Conservation (phyloP, 768 basidiomycete genomes). For the Leucocoprinus sp. region DNA sequence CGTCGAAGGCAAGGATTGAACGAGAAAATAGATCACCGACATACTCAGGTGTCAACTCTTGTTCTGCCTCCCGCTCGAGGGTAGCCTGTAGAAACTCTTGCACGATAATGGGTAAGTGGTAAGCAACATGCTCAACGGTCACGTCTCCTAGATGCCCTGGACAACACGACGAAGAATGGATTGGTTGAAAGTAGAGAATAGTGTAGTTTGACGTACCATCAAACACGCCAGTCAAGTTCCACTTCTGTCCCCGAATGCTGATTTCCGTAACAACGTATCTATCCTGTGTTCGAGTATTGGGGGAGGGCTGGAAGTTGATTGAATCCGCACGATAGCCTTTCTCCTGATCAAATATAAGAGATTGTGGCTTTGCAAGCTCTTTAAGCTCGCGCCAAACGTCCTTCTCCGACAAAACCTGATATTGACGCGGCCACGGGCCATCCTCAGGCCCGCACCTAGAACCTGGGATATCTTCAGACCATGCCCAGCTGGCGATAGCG, state of each 20-base stretch:
- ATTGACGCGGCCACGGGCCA: slow-evolving; percentile 56
- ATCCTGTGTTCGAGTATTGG: slow-evolving; percentile 48
- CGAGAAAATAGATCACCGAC: slow-evolving; percentile 50
- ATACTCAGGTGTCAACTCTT: slow-evolving; percentile 34
- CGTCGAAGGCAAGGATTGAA: slow-evolving; percentile 54
- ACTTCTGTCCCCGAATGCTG: slow-evolving; percentile 44
- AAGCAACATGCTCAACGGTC: slow-evolving; percentile 60
- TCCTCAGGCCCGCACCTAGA: slow-evolving; percentile 56
- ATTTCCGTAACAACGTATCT: slow-evolving; percentile 53
- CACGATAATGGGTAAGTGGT: slow-evolving; percentile 61
- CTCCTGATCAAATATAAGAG: slow-evolving; percentile 11
- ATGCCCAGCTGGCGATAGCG: slow-evolving; percentile 5
- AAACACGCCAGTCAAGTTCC: slow-evolving; percentile 65
- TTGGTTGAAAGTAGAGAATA: slow-evolving; percentile 2
- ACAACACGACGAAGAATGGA: slow-evolving; percentile 4
- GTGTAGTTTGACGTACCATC: slow-evolving; percentile 42
- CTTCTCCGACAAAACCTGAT: slow-evolving; percentile 39
- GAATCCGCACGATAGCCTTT: slow-evolving; percentile 33
- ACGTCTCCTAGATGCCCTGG: slow-evolving; percentile 62
- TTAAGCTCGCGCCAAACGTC: slow-evolving; percentile 47
- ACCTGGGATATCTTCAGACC: slow-evolving; percentile 55
- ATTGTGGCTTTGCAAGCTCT: slow-evolving; percentile 42
- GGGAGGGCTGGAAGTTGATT: slow-evolving; percentile 62
- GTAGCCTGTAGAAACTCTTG: slow-evolving; percentile 46
- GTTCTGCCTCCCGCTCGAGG: slow-evolving; percentile 29